These are phyloP conservation scores for Sphagnum tenellum DNA, from an alignment of 225 moss, liverwort and hornwort genomes.

Conservation along the genomic window DNA sequence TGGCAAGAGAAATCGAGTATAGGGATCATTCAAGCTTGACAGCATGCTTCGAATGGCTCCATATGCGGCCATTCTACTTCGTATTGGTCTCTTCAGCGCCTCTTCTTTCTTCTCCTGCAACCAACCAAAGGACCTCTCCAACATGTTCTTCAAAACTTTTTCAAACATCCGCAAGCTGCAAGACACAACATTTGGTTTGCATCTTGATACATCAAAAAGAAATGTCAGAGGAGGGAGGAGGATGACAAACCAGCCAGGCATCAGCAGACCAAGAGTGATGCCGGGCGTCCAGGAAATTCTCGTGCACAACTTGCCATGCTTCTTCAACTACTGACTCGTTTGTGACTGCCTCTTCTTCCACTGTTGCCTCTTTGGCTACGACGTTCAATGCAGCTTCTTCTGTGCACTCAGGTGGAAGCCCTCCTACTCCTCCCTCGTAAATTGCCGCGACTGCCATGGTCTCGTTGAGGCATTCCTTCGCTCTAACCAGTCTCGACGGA, in stretches of 20 bases:
- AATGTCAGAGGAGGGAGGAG: not conserved
- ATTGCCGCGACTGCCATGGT: too few species aligned
- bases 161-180: too few species aligned
- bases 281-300: conserved; percentile 73
- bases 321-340: conserved; percentile 74
- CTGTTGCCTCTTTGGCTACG: conserved; percentile 22
- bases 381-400: conserved; percentile 20
- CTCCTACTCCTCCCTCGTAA: too few species aligned
- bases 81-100: conserved; percentile 50
- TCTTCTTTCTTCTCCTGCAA: conserved; percentile 66
- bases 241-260: conserved; percentile 49
- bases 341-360: conserved; percentile 44
- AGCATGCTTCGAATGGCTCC: conserved; percentile 61
- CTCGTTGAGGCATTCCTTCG: too few species aligned
- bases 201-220: too few species aligned
- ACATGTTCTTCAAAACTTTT: too few species aligned
- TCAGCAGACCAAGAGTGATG: conserved; percentile 73
- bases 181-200: too few species aligned
- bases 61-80: conserved; percentile 89
- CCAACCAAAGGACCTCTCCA: not conserved
- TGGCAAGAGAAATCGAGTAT: conserved; percentile 77
- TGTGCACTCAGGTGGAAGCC: conserved; percentile 13
- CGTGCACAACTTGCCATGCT: conserved; percentile 84
- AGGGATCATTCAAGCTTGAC: conserved; percentile 67
- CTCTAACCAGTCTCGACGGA: too few species aligned